Percentiles rank a stretch among this genome's conserved stretches.
Evolutionary conservation across 2,329 filamentous ascomycete species (phyloP).

Genomic region (Exophiala spinifera): DNA sequence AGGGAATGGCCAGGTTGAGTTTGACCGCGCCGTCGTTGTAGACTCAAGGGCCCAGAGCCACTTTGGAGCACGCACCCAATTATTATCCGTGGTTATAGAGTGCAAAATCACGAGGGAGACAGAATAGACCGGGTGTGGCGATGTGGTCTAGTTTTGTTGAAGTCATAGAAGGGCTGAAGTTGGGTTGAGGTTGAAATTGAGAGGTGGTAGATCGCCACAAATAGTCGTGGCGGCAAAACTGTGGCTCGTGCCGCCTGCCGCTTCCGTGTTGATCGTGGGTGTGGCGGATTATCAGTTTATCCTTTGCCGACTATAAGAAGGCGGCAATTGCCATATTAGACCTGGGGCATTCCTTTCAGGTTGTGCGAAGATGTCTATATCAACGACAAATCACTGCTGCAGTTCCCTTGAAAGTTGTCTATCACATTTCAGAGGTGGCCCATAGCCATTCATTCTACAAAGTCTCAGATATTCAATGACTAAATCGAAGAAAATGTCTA

Average conservation of each 20-base stretch:
- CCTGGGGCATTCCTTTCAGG: not conserved
- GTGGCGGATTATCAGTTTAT: not conserved
- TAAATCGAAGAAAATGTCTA: no score
- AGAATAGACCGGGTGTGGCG: not conserved
- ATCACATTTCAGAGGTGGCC: no score
- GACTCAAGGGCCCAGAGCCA: no score
- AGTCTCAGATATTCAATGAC: no score
- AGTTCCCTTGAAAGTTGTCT: no score
- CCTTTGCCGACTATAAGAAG: not conserved
- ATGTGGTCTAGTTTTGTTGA: not conserved
- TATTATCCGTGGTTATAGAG: no score
- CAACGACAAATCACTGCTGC: not conserved
- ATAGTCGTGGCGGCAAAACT: not conserved
- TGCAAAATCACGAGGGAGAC: not conserved
- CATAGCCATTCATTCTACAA: no score
- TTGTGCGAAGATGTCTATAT: not conserved
- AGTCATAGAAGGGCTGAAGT: not conserved
- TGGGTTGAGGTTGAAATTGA: not conserved
- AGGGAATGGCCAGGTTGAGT: no score
- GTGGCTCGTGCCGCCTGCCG: not conserved
- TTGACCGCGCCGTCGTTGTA: no score
- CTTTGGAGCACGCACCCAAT: no score
- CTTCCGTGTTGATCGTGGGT: no score
- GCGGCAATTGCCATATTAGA: no score
- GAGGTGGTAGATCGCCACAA: not conserved